These are phyloP conservation scores for Lojkania enalia DNA, from an alignment of 2,329 filamentous ascomycete species.

Conservation along the genomic window DNA sequence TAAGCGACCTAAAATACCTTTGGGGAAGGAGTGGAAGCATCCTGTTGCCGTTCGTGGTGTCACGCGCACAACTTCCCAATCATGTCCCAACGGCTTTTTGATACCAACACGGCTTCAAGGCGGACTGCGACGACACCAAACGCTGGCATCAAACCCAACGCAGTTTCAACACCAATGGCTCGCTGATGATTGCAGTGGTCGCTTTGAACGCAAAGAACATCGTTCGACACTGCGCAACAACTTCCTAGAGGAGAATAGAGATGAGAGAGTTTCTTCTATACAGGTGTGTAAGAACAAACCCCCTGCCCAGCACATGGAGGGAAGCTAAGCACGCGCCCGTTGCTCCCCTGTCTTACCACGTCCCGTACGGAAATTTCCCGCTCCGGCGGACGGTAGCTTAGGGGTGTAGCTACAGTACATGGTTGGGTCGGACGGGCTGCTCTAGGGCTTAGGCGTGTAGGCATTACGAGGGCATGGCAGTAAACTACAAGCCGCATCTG, in stretches of 20 bases:
- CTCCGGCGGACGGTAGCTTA: conserved; percentile 28
- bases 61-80: conserved; percentile 11
- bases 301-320: background rate
- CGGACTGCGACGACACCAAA: too few species aligned
- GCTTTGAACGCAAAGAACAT: background rate
- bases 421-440: too few species aligned
- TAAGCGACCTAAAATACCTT: background rate
- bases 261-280: background rate
- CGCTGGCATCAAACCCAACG: background rate
- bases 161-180: background rate
- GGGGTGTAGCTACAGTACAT: too few species aligned
- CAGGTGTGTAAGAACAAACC: conserved; percentile 10
- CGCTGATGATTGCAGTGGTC: background rate
- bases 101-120: conserved; percentile 14
- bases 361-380: conserved; percentile 32
- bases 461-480: background rate
- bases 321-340: background rate
- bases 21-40: background rate
- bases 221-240: background rate
- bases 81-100: conserved; percentile 31
- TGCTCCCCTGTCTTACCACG: background rate
- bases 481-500: conserved; percentile 18
- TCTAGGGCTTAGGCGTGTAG: too few species aligned
- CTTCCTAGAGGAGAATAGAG: background rate
- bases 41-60: conserved; percentile 4